Conservation (phyloP, 2,329 filamentous ascomycete genomes). For the Paramyrothecium roridum region DNA sequence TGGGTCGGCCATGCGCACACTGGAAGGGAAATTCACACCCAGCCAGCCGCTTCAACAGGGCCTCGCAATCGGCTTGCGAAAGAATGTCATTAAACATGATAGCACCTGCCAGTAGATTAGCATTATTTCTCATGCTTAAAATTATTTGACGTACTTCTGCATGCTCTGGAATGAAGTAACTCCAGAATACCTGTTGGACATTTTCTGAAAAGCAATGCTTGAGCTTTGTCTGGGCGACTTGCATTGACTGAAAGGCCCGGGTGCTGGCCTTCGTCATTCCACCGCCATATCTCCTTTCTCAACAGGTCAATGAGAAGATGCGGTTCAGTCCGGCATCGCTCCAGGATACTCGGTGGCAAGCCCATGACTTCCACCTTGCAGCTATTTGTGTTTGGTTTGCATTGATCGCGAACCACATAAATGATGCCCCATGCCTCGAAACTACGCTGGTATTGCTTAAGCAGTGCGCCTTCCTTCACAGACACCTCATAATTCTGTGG, state of each 20-base stretch:
- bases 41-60: slow-evolving; percentile 55
- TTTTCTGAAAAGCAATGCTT: slow-evolving; percentile 60
- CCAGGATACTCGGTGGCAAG: slow-evolving; percentile 70
- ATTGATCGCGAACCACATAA: slow-evolving; percentile 43
- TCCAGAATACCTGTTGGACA: slow-evolving; percentile 77
- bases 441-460: slow-evolving; percentile 48
- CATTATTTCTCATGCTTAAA: background rate
- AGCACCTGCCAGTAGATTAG: slow-evolving; percentile 39
- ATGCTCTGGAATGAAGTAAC: slow-evolving; percentile 71
- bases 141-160: slow-evolving; percentile 51
- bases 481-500: slow-evolving; percentile 65
- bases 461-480: slow-evolving; percentile 53
- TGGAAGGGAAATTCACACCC: slow-evolving; percentile 73
- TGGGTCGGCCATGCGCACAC: slow-evolving; percentile 75
- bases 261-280: slow-evolving; percentile 41
- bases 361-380: slow-evolving; percentile 45
- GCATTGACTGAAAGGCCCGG: slow-evolving; percentile 2
- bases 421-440: slow-evolving; percentile 75
- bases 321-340: slow-evolving; percentile 73
- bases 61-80: slow-evolving; percentile 51
- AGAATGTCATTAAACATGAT: slow-evolving; percentile 84
- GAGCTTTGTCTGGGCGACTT: slow-evolving; percentile 28
- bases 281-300: slow-evolving; percentile 69
- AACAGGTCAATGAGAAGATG: slow-evolving; percentile 70
- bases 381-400: background rate